Conservation (phyloP, 2,329 filamentous ascomycete species). For the Verruconis gallopava region DNA sequence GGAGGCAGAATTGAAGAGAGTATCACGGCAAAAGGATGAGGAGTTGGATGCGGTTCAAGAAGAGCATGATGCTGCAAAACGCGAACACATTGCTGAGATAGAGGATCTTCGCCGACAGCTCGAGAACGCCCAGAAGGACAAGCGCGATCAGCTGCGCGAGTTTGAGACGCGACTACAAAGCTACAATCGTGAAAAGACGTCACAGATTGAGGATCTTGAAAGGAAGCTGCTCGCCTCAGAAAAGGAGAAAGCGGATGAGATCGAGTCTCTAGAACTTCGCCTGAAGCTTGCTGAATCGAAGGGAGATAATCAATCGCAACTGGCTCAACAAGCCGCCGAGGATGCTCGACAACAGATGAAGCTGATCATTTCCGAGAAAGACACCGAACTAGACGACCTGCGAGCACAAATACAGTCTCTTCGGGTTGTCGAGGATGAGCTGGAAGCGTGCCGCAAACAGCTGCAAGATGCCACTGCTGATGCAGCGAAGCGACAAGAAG, state of each 20-base stretch:
- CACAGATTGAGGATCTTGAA: constrained; percentile 19
- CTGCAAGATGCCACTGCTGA: constrained; percentile 23
- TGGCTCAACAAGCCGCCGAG: constrained; percentile 27
- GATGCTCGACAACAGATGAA: constrained; percentile 26
- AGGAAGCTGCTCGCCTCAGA: constrained; percentile 21
- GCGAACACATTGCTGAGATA: constrained; percentile 24
- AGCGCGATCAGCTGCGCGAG: constrained; percentile 7
- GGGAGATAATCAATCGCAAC: constrained; percentile 27
- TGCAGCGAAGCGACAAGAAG: constrained; percentile 19
- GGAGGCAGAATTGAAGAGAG: constrained; percentile 18
- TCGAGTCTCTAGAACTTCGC: constrained; percentile 28
- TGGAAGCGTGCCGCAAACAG: constrained; percentile 23
- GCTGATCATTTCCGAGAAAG: constrained; percentile 24
- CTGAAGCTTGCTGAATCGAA: constrained; percentile 27
- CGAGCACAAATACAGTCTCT: constrained; percentile 23
- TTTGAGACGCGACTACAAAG: constrained; percentile 9
- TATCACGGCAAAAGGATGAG: constrained; percentile 5
- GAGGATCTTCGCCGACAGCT: constrained; percentile 22
- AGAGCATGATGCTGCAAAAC: constrained; percentile 14
- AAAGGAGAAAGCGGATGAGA: constrained; percentile 26
- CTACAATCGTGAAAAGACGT: constrained; percentile 16
- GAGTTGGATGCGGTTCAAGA: constrained; percentile 7
- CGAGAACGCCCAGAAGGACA: constrained; percentile 16
- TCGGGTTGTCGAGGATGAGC: constrained; percentile 22
- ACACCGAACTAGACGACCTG: constrained; percentile 24